These are phyloP conservation scores for Pseudozyma hubeiensis DNA, from an alignment of 1,284 basidiomycete species.

Conservation along the genomic window DNA sequence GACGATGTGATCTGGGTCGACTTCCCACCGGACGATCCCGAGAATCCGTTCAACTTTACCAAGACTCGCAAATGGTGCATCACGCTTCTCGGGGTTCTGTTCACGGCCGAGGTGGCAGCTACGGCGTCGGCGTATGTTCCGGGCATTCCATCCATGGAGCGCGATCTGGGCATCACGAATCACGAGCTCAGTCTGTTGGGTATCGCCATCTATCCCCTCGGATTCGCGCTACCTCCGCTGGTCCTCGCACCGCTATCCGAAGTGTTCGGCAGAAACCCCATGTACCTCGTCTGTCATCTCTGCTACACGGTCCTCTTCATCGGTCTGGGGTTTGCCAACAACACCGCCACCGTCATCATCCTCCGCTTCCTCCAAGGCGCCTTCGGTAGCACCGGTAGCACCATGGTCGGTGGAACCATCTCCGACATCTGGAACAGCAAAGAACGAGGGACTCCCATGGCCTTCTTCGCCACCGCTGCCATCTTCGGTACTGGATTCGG, in stretches of 20 bases:
- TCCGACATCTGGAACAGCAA: constrained; percentile 68
- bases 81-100: constrained; percentile 74
- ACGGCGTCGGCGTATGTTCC: constrained; percentile 73
- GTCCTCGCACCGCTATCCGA: constrained; percentile 77
- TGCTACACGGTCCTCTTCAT: constrained; percentile 70
- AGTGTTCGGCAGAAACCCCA: constrained; percentile 79
- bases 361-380: constrained; percentile 78
- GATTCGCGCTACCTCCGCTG: constrained; percentile 79
- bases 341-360: constrained; percentile 78
- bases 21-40: constrained; percentile 71
- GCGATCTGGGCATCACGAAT: constrained; percentile 76
- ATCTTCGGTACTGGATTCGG: constrained; percentile 77
- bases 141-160: constrained; percentile 75
- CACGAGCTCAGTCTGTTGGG: constrained; percentile 75
- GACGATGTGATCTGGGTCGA: constrained; percentile 73
- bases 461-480: constrained; percentile 49
- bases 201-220: constrained; percentile 72
- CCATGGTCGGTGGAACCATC: constrained; percentile 82
- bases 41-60: constrained; percentile 75
- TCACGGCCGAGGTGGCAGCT: constrained; percentile 72
- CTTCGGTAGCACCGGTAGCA: constrained; percentile 76
- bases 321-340: constrained; percentile 71
- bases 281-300: constrained; percentile 76
- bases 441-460: constrained; percentile 77
- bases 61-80: constrained; percentile 74